phyloP scores from a whole-genome alignment of 2,329 filamentous ascomycete species.

The Epichloe typhina region DNA sequence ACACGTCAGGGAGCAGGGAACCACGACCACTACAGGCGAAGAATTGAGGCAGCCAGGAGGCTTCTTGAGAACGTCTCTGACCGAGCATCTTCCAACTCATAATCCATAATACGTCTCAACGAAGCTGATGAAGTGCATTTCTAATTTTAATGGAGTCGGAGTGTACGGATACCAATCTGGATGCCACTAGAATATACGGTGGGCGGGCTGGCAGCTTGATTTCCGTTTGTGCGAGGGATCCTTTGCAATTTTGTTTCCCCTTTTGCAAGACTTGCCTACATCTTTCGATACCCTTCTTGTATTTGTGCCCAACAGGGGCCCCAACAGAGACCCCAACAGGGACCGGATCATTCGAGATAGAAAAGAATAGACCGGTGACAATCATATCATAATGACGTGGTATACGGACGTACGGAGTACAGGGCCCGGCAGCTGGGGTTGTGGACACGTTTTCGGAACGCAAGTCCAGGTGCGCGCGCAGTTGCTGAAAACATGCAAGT shows the following conservation, averaged over 20 bases:
- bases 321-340: not conserved
- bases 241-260: not conserved
- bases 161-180: too few species aligned
- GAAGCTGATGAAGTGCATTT: not conserved
- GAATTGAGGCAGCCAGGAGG: conserved; percentile 61
- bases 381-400: not conserved
- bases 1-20: conserved; percentile 42
- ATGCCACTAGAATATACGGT: not conserved
- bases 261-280: not conserved
- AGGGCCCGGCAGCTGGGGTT: not conserved
- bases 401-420: not conserved
- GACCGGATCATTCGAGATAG: not conserved
- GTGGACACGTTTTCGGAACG: not conserved
- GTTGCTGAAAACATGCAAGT: not conserved
- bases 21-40: conserved; percentile 51
- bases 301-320: not conserved
- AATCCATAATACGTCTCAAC: not conserved
- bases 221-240: not conserved
- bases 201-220: not conserved
- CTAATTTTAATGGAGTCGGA: too few species aligned
- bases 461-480: not conserved
- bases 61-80: conserved; percentile 41
- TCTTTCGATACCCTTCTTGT: conserved; percentile 16
- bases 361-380: not conserved
- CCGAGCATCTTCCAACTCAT: not conserved